These are phyloP conservation scores for Neoboletus magnificus DNA, from an alignment of 768 basidiomycete species.

Conservation along the genomic window DNA sequence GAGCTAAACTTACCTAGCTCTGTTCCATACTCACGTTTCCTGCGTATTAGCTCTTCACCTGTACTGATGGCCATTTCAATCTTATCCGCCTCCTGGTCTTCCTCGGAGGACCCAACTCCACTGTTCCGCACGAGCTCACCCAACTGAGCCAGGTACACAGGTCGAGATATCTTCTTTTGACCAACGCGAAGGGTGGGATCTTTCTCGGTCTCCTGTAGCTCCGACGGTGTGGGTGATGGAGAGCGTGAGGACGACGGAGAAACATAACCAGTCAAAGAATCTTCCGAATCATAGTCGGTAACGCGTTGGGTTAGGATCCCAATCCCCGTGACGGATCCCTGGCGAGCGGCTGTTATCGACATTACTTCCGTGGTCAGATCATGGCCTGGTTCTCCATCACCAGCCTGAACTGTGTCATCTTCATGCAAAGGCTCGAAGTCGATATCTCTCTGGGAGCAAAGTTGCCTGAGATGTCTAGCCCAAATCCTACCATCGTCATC, in stretches of 20 bases:
- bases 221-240: constrained; percentile 75
- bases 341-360: neutral
- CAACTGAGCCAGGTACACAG: constrained; percentile 88
- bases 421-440: constrained; percentile 39
- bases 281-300: constrained; percentile 69
- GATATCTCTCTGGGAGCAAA: constrained; percentile 50
- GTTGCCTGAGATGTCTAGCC: constrained; percentile 56
- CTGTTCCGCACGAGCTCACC: constrained; percentile 69
- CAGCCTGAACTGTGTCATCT: constrained; percentile 1
- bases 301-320: constrained; percentile 11
- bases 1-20: constrained; percentile 63
- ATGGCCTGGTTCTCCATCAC: constrained; percentile 1
- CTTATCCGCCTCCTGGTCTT: constrained; percentile 65
- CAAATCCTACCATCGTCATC: constrained; percentile 62
- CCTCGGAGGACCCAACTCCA: constrained; percentile 48
- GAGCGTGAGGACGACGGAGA: constrained; percentile 66
- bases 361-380: constrained; percentile 18
- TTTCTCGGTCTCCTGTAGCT: constrained; percentile 77
- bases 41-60: constrained; percentile 81
- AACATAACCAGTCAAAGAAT: constrained; percentile 75
- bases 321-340: neutral
- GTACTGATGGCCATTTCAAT: constrained; percentile 76
- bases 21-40: constrained; percentile 79
- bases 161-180: constrained; percentile 65
- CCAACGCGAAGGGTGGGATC: constrained; percentile 80